Conservation (phyloP, 768 basidiomycete species). For the Mycena latifolia region DNA sequence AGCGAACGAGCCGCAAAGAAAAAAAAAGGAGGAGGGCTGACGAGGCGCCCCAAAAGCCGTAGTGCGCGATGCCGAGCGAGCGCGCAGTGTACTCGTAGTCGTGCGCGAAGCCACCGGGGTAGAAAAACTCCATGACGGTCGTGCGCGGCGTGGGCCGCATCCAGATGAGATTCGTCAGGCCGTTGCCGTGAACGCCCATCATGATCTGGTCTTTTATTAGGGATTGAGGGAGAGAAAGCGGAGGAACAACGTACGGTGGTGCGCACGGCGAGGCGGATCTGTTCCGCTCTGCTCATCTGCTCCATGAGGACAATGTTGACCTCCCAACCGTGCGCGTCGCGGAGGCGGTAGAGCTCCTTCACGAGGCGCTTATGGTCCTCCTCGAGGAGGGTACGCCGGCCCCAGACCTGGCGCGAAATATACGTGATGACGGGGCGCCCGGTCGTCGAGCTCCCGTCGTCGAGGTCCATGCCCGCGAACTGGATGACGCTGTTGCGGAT, state of each 20-base stretch:
- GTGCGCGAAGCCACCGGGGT: slow-evolving; percentile 83
- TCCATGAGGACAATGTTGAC: slow-evolving; percentile 91
- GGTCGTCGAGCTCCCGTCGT: slow-evolving; percentile 54
- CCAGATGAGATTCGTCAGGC: slow-evolving; percentile 89
- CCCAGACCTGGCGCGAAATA: slow-evolving; percentile 91
- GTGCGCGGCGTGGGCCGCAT: slow-evolving; percentile 88
- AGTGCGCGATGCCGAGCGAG: slow-evolving; percentile 69
- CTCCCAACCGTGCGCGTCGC: slow-evolving; percentile 83
- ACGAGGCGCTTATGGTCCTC: slow-evolving; percentile 87
- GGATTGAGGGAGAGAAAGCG: no score
- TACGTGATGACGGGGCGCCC: slow-evolving; percentile 89
- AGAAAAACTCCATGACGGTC: slow-evolving; percentile 95
- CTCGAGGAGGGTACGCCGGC: slow-evolving; percentile 81
- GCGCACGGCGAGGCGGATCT: slow-evolving; percentile 82
- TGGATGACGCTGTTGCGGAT: slow-evolving; percentile 79
- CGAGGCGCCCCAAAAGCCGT: slow-evolving; percentile 87
- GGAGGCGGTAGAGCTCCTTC: slow-evolving; percentile 74
- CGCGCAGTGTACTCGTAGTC: slow-evolving; percentile 86
- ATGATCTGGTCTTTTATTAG: no score
- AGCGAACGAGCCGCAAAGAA: neutral
- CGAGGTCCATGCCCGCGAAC: slow-evolving; percentile 71
- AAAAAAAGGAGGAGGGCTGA: slow-evolving; percentile 32
- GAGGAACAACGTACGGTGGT: slow-evolving; percentile 75
- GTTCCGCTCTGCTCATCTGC: slow-evolving; percentile 82
- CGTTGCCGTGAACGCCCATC: slow-evolving; percentile 96